Evolutionary conservation across 2,329 filamentous ascomycete genomes (phyloP).

Genomic region (Aquanectria penicillioides): DNA sequence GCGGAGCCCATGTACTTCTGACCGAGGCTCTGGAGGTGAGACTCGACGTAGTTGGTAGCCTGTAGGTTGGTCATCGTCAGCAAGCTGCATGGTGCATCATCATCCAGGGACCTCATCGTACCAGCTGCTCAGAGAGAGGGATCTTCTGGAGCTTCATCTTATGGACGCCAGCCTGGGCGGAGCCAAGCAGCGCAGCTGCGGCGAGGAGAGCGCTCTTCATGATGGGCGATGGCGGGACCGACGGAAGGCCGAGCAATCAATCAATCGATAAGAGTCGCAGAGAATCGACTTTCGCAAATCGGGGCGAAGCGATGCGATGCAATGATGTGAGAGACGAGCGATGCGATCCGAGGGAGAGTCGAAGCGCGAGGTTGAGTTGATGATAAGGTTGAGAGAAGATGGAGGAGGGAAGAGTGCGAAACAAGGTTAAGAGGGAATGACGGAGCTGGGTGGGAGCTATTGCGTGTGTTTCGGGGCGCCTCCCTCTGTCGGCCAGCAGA

Average conservation of each 20-base stretch:
- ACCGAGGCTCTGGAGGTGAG: slow-evolving; percentile 82
- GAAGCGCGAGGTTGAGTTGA: slow-evolving; percentile 27
- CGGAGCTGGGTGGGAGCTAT: slow-evolving; percentile 40
- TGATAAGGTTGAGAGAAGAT: slow-evolving; percentile 24
- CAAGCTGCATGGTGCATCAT: background rate
- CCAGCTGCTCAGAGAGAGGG: slow-evolving; percentile 89
- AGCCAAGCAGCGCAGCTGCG: slow-evolving; percentile 83
- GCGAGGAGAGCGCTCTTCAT: slow-evolving; percentile 91
- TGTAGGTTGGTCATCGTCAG: slow-evolving; percentile 51
- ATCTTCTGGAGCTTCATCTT: slow-evolving; percentile 99
- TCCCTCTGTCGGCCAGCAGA: slow-evolving; percentile 32
- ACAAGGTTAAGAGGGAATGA: slow-evolving; percentile 29
- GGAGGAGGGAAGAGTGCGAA: slow-evolving; percentile 22
- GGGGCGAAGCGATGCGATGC: slow-evolving; percentile 12
- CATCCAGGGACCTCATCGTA: slow-evolving; percentile 57
- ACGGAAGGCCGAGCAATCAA: background rate
- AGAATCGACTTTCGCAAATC: background rate
- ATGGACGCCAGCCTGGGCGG: slow-evolving; percentile 87
- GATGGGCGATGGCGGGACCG: slow-evolving; percentile 51
- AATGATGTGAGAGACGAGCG: slow-evolving; percentile 22
- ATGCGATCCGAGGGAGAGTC: slow-evolving; percentile 13
- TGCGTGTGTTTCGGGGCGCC: slow-evolving; percentile 38
- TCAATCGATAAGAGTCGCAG: slow-evolving; percentile 15
- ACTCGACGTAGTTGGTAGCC: slow-evolving; percentile 81
- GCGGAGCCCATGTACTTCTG: slow-evolving; percentile 91